Evolutionary conservation across 2,329 filamentous ascomycete genomes (phyloP).

Genomic region (Thielaviopsis euricoi): DNA sequence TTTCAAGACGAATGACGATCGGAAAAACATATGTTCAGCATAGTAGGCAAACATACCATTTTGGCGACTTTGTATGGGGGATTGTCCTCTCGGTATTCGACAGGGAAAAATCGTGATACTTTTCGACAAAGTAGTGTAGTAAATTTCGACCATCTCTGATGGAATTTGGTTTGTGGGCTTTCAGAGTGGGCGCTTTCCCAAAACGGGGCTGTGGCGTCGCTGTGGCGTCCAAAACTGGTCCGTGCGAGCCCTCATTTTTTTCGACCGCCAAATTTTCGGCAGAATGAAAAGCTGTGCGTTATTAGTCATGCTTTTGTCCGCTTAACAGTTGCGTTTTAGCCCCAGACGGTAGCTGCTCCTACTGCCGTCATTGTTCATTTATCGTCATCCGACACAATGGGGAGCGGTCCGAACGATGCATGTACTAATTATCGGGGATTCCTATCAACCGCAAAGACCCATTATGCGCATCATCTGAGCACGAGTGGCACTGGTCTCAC

Average conservation of each 20-base stretch:
- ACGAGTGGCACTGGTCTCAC: no score
- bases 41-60: conserved; percentile 25
- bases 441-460: no score
- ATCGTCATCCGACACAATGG: no score
- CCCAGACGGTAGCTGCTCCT: not conserved
- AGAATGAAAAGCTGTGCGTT: not conserved
- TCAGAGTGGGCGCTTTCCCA: conserved; percentile 23
- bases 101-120: conserved; percentile 22
- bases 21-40: conserved; percentile 7
- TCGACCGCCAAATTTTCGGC: not conserved
- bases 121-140: conserved; percentile 15
- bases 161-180: conserved; percentile 29
- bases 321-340: not conserved
- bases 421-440: no score
- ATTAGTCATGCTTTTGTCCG: not conserved
- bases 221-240: conserved; percentile 9
- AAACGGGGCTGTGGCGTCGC: conserved; percentile 18
- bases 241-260: conserved; percentile 12
- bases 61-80: conserved; percentile 28
- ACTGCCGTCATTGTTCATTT: no score
- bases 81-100: conserved; percentile 27
- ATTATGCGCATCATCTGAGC: no score
- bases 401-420: no score
- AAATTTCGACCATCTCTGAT: conserved; percentile 27
- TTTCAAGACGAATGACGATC: not conserved